phyloP scores from a whole-genome alignment of 106 monocot species.

The Gastrodia elata region DNA sequence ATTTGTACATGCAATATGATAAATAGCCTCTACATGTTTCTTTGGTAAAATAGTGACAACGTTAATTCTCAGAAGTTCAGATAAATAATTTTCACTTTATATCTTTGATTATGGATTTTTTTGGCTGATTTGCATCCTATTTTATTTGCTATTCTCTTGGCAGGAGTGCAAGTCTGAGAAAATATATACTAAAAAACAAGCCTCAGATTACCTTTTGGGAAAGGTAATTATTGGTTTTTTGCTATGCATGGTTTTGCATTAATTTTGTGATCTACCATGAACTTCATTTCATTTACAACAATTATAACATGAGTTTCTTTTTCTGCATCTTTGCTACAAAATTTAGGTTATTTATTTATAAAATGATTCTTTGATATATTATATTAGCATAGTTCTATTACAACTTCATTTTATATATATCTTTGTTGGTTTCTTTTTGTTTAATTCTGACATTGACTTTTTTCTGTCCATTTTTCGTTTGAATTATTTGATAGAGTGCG shows the following conservation, averaged over 20 bases:
- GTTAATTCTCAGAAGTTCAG: background rate
- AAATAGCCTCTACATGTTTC: background rate
- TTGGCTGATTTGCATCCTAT: background rate
- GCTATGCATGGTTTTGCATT: background rate
- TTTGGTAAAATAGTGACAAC: background rate
- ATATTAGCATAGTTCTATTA: too few species aligned
- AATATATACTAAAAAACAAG: slow-evolving; percentile 65
- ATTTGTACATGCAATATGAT: background rate
- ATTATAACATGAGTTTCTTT: too few species aligned
- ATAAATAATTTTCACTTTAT: background rate
- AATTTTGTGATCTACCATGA: background rate
- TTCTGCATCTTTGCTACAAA: too few species aligned
- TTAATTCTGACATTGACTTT: background rate
- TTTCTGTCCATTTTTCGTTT: too few species aligned
- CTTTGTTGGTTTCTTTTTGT: background rate
- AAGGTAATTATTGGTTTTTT: slow-evolving; percentile 25
- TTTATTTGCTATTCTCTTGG: slow-evolving; percentile 2
- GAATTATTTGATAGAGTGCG: too few species aligned
- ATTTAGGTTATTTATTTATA: too few species aligned
- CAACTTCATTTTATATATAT: background rate
- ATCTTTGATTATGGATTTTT: background rate
- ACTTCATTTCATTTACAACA: background rate
- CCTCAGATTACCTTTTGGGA: slow-evolving; percentile 59
- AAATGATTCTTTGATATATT: too few species aligned
- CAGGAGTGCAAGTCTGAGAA: slow-evolving; percentile 72